These are phyloP conservation scores for Euphorbia lathyris DNA, from an alignment of 345 rosid species.

Conservation along the genomic window DNA sequence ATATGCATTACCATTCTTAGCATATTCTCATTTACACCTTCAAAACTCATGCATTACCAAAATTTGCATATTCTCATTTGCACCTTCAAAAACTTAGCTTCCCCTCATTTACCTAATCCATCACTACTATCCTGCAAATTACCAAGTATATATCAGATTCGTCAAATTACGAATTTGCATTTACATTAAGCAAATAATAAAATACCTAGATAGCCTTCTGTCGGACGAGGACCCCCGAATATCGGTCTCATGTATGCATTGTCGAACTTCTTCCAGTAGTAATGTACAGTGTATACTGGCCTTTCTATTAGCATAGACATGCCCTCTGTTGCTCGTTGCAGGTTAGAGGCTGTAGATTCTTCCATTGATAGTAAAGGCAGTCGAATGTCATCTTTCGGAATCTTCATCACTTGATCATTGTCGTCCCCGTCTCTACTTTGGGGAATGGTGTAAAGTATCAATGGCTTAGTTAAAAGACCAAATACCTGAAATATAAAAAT, in stretches of 20 bases:
- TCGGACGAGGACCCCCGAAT: slow-evolving; percentile 64
- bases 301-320: slow-evolving; percentile 68
- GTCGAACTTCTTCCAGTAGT: slow-evolving; percentile 84
- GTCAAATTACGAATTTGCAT: neutral
- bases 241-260: slow-evolving; percentile 82
- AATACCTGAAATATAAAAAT: slow-evolving; percentile 53
- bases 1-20: neutral
- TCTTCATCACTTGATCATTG: slow-evolving; percentile 32
- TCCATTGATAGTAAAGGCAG: slow-evolving; percentile 69
- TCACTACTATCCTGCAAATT: neutral
- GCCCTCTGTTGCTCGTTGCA: slow-evolving; percentile 67
- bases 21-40: neutral
- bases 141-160: neutral
- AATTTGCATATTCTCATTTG: no score
- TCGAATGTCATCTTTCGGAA: slow-evolving; percentile 46
- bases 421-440: slow-evolving; percentile 10
- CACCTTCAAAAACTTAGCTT: neutral
- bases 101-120: neutral
- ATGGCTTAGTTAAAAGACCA: slow-evolving; percentile 83
- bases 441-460: slow-evolving; percentile 55
- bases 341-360: slow-evolving; percentile 62
- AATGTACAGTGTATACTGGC: slow-evolving; percentile 76
- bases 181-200: neutral
- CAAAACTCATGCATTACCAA: neutral
- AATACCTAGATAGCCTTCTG: slow-evolving; percentile 39